A percentile compares a stretch with the other conserved stretches of the same genome.
phyloP scores from a whole-genome alignment of 1,284 basidiomycete species.

The Heterobasidion irregulare region DNA sequence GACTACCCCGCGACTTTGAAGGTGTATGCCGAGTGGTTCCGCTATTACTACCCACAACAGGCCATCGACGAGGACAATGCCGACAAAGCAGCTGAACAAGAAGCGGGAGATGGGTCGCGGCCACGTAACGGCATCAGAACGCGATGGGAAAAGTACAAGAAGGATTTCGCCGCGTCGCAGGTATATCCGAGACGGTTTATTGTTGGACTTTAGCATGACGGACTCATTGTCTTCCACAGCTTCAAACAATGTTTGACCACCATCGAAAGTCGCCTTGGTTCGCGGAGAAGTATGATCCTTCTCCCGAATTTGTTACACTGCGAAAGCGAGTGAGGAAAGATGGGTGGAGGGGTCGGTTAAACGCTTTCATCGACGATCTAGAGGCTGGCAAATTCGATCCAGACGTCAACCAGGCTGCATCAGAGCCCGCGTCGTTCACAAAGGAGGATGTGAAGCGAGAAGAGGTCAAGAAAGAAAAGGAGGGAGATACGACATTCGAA shows the following conservation, averaged over 20 bases:
- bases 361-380: conserved; percentile 69
- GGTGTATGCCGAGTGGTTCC: conserved; percentile 88
- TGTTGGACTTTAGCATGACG: not conserved
- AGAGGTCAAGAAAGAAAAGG: conserved; percentile 16
- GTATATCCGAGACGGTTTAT: conserved; percentile 34
- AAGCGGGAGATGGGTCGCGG: conserved; percentile 70
- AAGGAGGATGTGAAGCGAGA: conserved; percentile 27
- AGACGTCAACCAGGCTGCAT: conserved; percentile 50
- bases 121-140: conserved; percentile 73
- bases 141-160: conserved; percentile 88
- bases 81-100: conserved; percentile 73
- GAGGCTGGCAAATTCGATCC: conserved; percentile 80
- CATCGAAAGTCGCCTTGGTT: conserved; percentile 92
- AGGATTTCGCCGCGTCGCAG: conserved; percentile 79
- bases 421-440: conserved; percentile 29
- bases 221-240: conserved; percentile 32
- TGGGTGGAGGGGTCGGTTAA: conserved; percentile 70
- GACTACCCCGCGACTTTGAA: conserved; percentile 78
- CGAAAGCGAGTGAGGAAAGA: conserved; percentile 72
- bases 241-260: conserved; percentile 87
- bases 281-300: conserved; percentile 84
- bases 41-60: conserved; percentile 69
- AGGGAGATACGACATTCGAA: conserved; percentile 21
- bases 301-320: conserved; percentile 57
- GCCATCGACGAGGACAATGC: conserved; percentile 72